phyloP scores from a whole-genome alignment of 768 basidiomycete genomes.

The Rhizopogon salebrosus region DNA sequence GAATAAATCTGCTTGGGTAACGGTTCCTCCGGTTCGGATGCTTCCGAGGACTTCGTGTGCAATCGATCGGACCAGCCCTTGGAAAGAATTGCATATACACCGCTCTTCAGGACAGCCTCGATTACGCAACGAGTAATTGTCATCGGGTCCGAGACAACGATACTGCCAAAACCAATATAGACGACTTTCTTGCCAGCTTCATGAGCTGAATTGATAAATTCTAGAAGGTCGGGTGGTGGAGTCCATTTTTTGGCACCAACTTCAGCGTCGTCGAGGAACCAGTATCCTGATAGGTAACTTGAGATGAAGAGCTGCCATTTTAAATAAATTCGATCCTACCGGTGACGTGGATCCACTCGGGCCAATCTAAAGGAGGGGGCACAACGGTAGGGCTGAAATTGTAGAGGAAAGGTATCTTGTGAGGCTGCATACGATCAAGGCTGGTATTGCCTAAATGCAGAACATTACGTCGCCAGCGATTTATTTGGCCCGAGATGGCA shows the following conservation, averaged over 20 bases:
- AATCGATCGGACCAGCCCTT: conserved; percentile 98
- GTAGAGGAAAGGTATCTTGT: conserved; percentile 97
- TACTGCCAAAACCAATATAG: conserved; percentile 97
- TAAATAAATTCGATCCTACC: conserved; percentile 37
- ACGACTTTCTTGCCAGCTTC: conserved; percentile 80
- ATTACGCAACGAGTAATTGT: conserved; percentile 89
- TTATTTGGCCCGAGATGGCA: conserved; percentile 89
- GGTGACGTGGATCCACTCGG: conserved; percentile 95
- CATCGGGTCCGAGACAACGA: conserved; percentile 93
- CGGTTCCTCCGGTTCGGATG: conserved; percentile 59
- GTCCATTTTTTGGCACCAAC: conserved; percentile 87
- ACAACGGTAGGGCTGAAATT: conserved; percentile 92
- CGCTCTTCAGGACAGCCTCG: conserved; percentile 81
- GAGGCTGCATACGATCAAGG: conserved; percentile 93
- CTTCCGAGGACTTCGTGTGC: conserved; percentile 55
- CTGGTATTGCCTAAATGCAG: conserved; percentile 76
- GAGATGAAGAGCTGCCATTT: not conserved
- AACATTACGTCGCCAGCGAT: conserved; percentile 82
- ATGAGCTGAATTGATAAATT: conserved; percentile 80
- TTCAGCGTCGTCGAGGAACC: conserved; percentile 93
- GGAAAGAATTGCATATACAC: conserved; percentile 88
- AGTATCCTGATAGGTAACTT: conserved; percentile 62
- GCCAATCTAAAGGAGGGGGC: conserved; percentile 95
- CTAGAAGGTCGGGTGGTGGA: conserved; percentile 72
- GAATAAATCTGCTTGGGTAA: conserved; percentile 77